Evolutionary conservation across 441 rosid genomes (phyloP).

Genomic region (Euphorbia celastroides): DNA sequence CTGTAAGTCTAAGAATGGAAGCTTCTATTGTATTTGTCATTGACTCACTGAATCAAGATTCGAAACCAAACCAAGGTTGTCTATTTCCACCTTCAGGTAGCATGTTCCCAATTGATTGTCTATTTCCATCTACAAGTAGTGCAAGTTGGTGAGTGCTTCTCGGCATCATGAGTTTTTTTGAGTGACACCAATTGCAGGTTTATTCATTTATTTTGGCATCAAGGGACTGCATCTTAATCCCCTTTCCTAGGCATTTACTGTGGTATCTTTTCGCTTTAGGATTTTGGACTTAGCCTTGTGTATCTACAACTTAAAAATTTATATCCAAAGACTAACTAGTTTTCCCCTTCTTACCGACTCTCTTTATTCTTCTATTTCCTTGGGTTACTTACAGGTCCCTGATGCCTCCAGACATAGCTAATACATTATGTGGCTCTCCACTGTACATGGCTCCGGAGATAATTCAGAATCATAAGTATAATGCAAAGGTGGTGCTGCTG

Average conservation of each 20-base stretch:
- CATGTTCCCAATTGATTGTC: no score
- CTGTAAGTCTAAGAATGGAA: slow-evolving; percentile 10
- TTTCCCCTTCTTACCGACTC: background rate
- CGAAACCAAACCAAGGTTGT: no score
- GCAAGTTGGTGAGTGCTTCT: background rate
- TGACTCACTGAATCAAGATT: no score
- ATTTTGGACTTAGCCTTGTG: background rate
- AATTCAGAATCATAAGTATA: slow-evolving; percentile 66
- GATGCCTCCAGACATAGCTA: slow-evolving; percentile 59
- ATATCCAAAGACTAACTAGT: background rate
- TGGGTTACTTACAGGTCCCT: slow-evolving; percentile 44
- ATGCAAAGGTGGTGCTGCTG: slow-evolving; percentile 64
- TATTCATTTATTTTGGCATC: slow-evolving; percentile 2
- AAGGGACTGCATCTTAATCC: background rate
- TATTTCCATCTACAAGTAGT: no score
- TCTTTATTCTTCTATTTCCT: slow-evolving; percentile 14
- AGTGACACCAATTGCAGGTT: background rate
- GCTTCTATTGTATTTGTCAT: no score
- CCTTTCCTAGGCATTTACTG: background rate
- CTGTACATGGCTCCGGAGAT: slow-evolving; percentile 92
- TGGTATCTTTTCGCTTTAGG: slow-evolving; percentile 4
- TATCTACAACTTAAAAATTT: background rate
- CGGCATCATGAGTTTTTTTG: background rate
- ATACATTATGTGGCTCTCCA: slow-evolving; percentile 81
- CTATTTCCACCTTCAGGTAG: no score